These are phyloP conservation scores for Colletotrichum plurivorum DNA, from an alignment of 2,329 filamentous ascomycete genomes.

Conservation along the genomic window DNA sequence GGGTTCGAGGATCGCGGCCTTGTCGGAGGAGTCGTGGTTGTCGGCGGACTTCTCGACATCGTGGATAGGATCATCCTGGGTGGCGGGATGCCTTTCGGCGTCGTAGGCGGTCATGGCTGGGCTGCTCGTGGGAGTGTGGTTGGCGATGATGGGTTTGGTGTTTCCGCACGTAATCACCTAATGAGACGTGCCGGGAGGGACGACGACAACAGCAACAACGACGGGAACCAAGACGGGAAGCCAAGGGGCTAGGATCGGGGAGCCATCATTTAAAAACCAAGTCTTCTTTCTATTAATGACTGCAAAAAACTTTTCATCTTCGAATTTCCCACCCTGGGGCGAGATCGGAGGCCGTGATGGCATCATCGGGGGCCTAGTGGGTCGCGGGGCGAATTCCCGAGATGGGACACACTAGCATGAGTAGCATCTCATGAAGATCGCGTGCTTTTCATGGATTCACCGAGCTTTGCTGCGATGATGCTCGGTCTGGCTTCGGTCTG, in stretches of 20 bases:
- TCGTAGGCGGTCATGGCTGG: slow-evolving; percentile 35
- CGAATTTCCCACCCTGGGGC: slow-evolving; percentile 6
- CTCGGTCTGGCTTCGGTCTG: too few relatives aligned
- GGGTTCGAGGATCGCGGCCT: slow-evolving; percentile 36
- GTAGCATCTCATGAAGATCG: background rate
- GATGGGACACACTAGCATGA: background rate
- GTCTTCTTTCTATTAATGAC: background rate
- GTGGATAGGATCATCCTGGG: slow-evolving; percentile 15
- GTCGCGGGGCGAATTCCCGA: background rate
- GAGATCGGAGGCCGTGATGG: slow-evolving; percentile 35
- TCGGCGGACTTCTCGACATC: slow-evolving; percentile 29
- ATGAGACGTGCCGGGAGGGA: too few relatives aligned
- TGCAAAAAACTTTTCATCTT: slow-evolving; percentile 10
- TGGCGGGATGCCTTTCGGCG: slow-evolving; percentile 19
- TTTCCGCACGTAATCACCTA: too few relatives aligned
- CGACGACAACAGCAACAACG: background rate
- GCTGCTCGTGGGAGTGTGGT: background rate
- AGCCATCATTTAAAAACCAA: slow-evolving; percentile 8
- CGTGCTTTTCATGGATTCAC: background rate
- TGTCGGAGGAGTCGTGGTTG: slow-evolving; percentile 21
- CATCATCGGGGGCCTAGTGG: slow-evolving; percentile 35
- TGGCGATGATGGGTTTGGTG: too few relatives aligned
- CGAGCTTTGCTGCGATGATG: too few relatives aligned
- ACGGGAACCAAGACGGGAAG: background rate
- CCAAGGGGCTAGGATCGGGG: slow-evolving; percentile 9